Evolutionary conservation across 2,329 filamentous ascomycete genomes (phyloP).

Genomic region (Teratosphaeria viscida): DNA sequence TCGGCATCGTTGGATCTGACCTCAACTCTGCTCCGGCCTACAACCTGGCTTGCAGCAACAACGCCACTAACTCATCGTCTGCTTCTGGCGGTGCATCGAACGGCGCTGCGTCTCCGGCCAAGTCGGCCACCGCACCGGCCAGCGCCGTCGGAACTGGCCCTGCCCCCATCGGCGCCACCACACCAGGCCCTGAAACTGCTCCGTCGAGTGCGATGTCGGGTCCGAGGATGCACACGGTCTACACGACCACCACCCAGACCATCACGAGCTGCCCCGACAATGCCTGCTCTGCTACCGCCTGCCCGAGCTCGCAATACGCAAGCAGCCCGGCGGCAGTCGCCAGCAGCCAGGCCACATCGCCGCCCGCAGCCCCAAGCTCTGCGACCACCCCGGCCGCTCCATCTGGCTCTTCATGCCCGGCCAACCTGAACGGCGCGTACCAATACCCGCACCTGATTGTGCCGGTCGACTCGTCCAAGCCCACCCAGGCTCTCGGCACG

Average conservation of each 20-base stretch:
- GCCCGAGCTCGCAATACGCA: not conserved
- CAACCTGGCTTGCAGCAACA: slow-evolving; percentile 46
- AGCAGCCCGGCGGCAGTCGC: not conserved
- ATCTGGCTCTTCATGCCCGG: slow-evolving; percentile 15
- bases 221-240: slow-evolving; percentile 6
- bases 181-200: slow-evolving; percentile 3
- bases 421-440: slow-evolving; percentile 23
- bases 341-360: not conserved
- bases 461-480: slow-evolving; percentile 47
- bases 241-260: slow-evolving; percentile 12
- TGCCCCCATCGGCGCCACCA: slow-evolving; percentile 1
- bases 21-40: slow-evolving; percentile 48
- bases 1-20: slow-evolving; percentile 54
- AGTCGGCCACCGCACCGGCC: slow-evolving; percentile 6
- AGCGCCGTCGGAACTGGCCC: slow-evolving; percentile 4
- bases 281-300: not conserved
- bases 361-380: slow-evolving; percentile 3
- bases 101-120: slow-evolving; percentile 1
- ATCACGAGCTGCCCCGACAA: slow-evolving; percentile 9
- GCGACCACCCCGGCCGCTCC: slow-evolving; percentile 5
- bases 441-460: slow-evolving; percentile 53
- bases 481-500: slow-evolving; percentile 43
- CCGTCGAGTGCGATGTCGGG: slow-evolving; percentile 2
- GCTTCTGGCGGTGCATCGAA: not conserved
- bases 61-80: not conserved